Base-by-base conservation (phyloP, 2,329 filamentous ascomycete species). In the Aspergillus hiratsukae region DNA sequence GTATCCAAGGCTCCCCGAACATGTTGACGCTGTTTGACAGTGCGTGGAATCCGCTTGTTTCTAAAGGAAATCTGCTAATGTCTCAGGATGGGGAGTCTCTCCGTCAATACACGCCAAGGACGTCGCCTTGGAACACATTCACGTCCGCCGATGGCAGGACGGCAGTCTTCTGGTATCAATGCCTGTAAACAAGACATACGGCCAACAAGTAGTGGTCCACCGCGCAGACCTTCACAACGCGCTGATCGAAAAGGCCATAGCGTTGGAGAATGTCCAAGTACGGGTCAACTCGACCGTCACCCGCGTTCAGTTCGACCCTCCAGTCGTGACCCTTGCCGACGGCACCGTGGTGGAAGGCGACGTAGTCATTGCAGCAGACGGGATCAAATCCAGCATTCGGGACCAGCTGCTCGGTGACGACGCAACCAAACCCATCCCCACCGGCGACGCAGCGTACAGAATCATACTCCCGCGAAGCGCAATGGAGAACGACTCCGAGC, bases 1-100 rank as follows among this genome's bases (percentile, higher is more conserved):
- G 90, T 3, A 92, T 94, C 58, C 90, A 94, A 70, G 81, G 92
- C 50, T 88, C 90, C 0, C 89, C 89, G 0, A 94, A 94, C 62
- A 88, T 92, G 81, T 82, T 87, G 3, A 82, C 87, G 5, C 86
- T 93, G 7, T 81, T 94, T 9, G 86, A 90, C 66, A 79, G 82
- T 74, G 57, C 65, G 69, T 66, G 19, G n/a, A n/a, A n/a, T n/a
- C n/a, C n/a, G n/a, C n/a, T n/a, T n/a, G n/a, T n/a, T n/a, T n/a
- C n/a, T n/a, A n/a, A n/a, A n/a, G n/a, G n/a, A n/a, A n/a, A n/a
- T n/a, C n/a, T n/a, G n/a, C 49, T 40, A 10, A 49, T 27, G 28
- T 53, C 19, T 5, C 54, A 74, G 71, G 69, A 53, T 74, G 71
- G 71, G 70, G 68, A 3, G 63, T 73, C 10, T 68, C 70, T 11